A percentile compares a stretch with the other conserved stretches of the same genome.
Evolutionary conservation across 139 green algal species (phyloP).

Genomic region (Penium margaritaceum): DNA sequence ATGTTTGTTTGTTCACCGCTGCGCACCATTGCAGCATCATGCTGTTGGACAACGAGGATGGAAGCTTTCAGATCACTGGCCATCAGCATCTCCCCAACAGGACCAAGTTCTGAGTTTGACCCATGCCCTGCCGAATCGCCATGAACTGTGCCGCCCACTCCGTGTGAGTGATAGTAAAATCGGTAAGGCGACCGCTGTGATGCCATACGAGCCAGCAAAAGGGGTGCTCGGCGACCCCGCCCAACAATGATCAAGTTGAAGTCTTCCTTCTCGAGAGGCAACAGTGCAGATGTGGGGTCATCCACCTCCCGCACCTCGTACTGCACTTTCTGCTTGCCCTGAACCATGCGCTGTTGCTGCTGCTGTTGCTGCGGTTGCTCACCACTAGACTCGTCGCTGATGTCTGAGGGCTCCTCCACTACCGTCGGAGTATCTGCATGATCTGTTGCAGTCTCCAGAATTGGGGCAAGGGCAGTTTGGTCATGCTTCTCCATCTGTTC

Average conservation of each 20-base stretch:
- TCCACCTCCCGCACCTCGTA: slow-evolving; percentile 17
- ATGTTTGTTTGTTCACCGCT: too few relatives aligned
- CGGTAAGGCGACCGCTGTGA: not conserved
- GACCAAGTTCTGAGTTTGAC: too few relatives aligned
- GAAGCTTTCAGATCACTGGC: slow-evolving; percentile 18
- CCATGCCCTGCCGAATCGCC: too few relatives aligned
- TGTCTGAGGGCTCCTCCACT: not conserved
- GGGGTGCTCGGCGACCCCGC: slow-evolving; percentile 7
- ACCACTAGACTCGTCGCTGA: too few relatives aligned
- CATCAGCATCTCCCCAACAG: slow-evolving; percentile 12
- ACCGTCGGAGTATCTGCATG: too few relatives aligned
- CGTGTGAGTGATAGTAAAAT: not conserved
- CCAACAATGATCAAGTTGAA: slow-evolving; percentile 26
- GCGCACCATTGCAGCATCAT: slow-evolving; percentile 21
- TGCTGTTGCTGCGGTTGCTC: too few relatives aligned
- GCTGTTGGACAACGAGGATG: slow-evolving; percentile 28
- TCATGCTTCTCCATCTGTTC: slow-evolving; percentile 5
- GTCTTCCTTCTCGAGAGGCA: slow-evolving; percentile 3
- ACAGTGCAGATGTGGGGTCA: not conserved
- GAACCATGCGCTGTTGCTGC: not conserved
- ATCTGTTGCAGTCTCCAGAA: too few relatives aligned
- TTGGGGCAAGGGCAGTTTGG: too few relatives aligned
- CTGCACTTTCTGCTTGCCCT: too few relatives aligned
- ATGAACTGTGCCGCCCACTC: not conserved
- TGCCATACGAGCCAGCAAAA: slow-evolving; percentile 8